Conservation (phyloP, 164 flowering plant species). For the Platanus orientalis region DNA sequence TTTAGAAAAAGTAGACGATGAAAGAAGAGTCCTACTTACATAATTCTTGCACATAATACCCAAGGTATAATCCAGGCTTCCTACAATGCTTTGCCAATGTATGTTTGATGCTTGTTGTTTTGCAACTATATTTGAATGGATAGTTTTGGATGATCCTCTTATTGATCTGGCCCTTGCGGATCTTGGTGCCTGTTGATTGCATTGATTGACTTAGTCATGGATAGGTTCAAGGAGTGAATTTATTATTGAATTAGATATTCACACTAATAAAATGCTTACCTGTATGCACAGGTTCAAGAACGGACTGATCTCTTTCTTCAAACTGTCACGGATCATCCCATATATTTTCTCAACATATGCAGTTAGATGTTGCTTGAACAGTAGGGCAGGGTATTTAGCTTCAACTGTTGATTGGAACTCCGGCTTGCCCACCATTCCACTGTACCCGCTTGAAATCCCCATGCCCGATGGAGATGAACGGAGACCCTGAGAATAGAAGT, state of each 20-base stretch:
- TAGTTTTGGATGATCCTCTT: constrained; percentile 57
- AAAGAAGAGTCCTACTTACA: constrained; percentile 33
- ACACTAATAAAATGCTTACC: no score
- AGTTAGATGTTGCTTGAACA: constrained; percentile 58
- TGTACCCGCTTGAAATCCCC: constrained; percentile 70
- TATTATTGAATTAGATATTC: neutral
- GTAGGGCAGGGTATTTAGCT: constrained; percentile 83
- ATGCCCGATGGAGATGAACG: constrained; percentile 46
- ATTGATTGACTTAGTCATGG: constrained; percentile 9
- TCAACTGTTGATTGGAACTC: constrained; percentile 51
- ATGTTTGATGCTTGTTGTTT: constrained; percentile 64
- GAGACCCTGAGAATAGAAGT: constrained; percentile 40
- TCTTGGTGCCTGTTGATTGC: constrained; percentile 63
- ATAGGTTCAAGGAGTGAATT: constrained; percentile 1
- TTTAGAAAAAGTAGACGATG: neutral
- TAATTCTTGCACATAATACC: constrained; percentile 42
- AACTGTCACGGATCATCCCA: constrained; percentile 76
- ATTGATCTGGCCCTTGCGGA: constrained; percentile 53
- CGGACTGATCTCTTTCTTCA: constrained; percentile 81
- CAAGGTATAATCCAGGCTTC: constrained; percentile 43
- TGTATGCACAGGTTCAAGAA: constrained; percentile 69
- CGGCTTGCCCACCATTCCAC: constrained; percentile 70
- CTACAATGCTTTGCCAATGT: constrained; percentile 77
- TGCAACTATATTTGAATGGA: constrained; percentile 53
- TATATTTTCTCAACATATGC: constrained; percentile 64